These are phyloP conservation scores for Lonicera japonica DNA, from an alignment of 129 eudicot species.

Conservation along the genomic window DNA sequence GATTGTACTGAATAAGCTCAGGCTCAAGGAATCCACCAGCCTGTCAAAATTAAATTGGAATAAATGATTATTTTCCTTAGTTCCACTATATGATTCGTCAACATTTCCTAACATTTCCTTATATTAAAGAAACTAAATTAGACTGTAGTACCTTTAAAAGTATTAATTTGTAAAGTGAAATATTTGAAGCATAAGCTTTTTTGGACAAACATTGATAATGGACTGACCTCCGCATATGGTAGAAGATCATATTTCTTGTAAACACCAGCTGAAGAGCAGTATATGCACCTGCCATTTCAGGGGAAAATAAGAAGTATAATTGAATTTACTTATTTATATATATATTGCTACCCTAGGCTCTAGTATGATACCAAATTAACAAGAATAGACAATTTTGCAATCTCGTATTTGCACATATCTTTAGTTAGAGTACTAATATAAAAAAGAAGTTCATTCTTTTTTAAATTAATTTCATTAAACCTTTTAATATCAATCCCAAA, in stretches of 20 bases:
- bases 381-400: no score
- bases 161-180: not conserved
- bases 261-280: slow-evolving; percentile 98
- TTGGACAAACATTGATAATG: not conserved
- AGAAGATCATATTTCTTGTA: slow-evolving; percentile 84
- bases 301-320: no score
- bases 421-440: no score
- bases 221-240: slow-evolving; percentile 84
- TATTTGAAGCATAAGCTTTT: no score
- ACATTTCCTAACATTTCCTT: no score
- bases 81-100: not conserved
- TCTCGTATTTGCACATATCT: no score
- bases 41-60: slow-evolving; percentile 27
- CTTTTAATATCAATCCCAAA: no score
- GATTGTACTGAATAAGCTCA: slow-evolving; percentile 81
- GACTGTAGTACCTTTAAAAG: not conserved
- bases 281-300: slow-evolving; percentile 70
- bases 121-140: not conserved
- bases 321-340: not conserved
- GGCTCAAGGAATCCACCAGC: slow-evolving; percentile 99
- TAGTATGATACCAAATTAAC: no score
- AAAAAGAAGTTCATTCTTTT: no score
- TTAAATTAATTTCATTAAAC: no score
- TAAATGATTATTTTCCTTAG: not conserved
- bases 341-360: no score